Base-by-base conservation (phyloP, 1,284 basidiomycete species). In the Ganoderma multipileum region DNA sequence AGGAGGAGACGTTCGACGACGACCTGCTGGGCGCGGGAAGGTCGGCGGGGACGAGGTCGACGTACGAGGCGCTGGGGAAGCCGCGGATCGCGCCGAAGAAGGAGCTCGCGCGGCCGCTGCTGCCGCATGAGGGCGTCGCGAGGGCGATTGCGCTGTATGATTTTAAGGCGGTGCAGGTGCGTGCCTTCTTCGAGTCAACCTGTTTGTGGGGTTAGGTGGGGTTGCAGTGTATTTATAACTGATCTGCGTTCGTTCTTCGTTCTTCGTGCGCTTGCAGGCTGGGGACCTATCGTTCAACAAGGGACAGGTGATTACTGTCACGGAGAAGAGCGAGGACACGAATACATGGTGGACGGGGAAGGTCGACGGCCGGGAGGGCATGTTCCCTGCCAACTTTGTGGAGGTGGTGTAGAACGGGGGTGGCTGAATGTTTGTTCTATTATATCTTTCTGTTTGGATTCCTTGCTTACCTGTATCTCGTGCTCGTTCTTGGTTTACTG, bases 201-300 rank as follows among this genome's bases (percentile, higher is more conserved):
- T n/a, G n/a, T 26, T 36, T 16, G 26, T 50, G 38, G 63, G 23
- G 60, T 39, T 52, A 26, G 38, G 33, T 39, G 63, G 18, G 38
- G 42, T 41, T 39, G 61, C n/a, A n/a, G n/a, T 42, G 57, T 61
- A 39, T 61, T 12, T 26, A 61, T 44, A 50, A 30, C 61, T 41
- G 55, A 44, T 5, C 61, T 41, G 55, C 33, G 54, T n/a, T 50
- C 12, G 28, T 36, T 28, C 28, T 39, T 33, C 41, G 23, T 38
- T 16, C 44, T 18, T 6, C 9, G 63, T 5, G 39, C 12, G 23
- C 65, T 67, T 68, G n/a, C 70, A 95, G 91, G 74, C 83, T 14
- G 95, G 93, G 1, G 96, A 98, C 80, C 78, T 98, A 54, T 91
- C 92, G 0, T 94, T 98, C 78, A 85, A 82, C n/a, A 95, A 92